These are phyloP conservation scores for Neonothopanus nambi DNA, from an alignment of 1,284 basidiomycete species.

Conservation along the genomic window DNA sequence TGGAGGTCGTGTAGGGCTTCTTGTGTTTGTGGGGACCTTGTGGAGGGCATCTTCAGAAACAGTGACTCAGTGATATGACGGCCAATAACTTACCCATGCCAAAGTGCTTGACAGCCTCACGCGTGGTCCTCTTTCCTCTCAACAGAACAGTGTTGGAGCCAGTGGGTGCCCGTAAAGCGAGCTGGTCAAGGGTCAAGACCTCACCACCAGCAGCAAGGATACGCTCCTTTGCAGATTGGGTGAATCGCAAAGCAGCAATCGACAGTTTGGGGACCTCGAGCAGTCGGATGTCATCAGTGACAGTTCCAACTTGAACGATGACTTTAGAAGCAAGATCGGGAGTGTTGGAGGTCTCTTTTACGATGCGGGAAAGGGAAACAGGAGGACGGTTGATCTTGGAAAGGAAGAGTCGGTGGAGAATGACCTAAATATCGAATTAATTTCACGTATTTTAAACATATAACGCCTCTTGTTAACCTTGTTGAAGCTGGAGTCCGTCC, in stretches of 20 bases:
- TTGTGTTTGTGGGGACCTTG: constrained; percentile 85
- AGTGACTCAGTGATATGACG: constrained; percentile 4
- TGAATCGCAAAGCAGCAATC: constrained; percentile 95
- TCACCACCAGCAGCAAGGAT: constrained; percentile 97
- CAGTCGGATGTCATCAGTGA: constrained; percentile 96
- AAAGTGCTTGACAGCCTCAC: constrained; percentile 97
- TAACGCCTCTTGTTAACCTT: constrained; percentile 52
- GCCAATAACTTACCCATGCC: constrained; percentile 68
- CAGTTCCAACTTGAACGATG: constrained; percentile 88
- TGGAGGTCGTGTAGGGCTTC: constrained; percentile 91
- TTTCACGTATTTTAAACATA: neutral
- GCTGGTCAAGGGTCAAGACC: constrained; percentile 94
- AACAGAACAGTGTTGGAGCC: constrained; percentile 95
- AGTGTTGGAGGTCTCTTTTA: constrained; percentile 75
- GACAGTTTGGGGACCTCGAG: constrained; percentile 88
- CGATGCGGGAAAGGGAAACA: constrained; percentile 89
- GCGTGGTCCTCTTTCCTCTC: constrained; percentile 89
- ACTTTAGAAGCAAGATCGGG: constrained; percentile 79
- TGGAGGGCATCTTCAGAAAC: neutral
- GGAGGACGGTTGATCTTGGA: constrained; percentile 98
- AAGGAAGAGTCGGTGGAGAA: constrained; percentile 96
- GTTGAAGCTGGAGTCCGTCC: constrained; percentile 97
- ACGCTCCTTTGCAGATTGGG: constrained; percentile 88
- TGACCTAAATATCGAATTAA: constrained; percentile 50
- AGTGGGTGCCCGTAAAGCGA: constrained; percentile 91